These are phyloP conservation scores for Talaromyces sp. DNA, from an alignment of 2,329 filamentous ascomycete species.

Conservation along the genomic window DNA sequence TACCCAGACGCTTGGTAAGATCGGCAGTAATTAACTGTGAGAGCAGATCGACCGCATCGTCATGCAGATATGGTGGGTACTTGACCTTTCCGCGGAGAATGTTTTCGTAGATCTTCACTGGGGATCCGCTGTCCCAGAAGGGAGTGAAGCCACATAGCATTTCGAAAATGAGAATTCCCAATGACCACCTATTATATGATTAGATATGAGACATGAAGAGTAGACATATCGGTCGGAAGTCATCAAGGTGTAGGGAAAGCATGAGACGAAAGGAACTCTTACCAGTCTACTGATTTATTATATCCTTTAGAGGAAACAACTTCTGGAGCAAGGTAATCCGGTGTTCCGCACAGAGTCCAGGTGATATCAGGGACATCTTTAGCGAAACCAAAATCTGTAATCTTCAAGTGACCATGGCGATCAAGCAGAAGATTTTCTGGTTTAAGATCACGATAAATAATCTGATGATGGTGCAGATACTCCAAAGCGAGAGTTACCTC, in stretches of 20 bases:
- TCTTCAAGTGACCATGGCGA: slow-evolving; percentile 91
- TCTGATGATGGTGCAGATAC: slow-evolving; percentile 90
- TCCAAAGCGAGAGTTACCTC: slow-evolving; percentile 95
- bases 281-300: slow-evolving; percentile 99
- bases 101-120: slow-evolving; percentile 99
- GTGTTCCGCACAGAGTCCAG: slow-evolving; percentile 97
- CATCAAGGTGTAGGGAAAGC: neutral
- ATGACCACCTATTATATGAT: slow-evolving; percentile 75
- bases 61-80: slow-evolving; percentile 93
- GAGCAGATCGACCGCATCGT: slow-evolving; percentile 89
- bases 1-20: slow-evolving; percentile 91
- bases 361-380: slow-evolving; percentile 99
- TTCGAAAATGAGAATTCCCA: slow-evolving; percentile 98
- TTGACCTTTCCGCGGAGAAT: slow-evolving; percentile 95
- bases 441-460: slow-evolving; percentile 97
- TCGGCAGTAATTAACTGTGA: slow-evolving; percentile 92
- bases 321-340: slow-evolving; percentile 95
- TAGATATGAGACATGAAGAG: slow-evolving; percentile 2
- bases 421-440: slow-evolving; percentile 91
- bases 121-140: slow-evolving; percentile 97
- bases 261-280: slow-evolving; percentile 40
- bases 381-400: slow-evolving; percentile 97
- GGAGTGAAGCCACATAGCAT: slow-evolving; percentile 99
- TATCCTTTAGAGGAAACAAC: slow-evolving; percentile 99
- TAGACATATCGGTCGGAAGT: neutral